Evolutionary conservation across 2,329 filamentous ascomycete genomes (phyloP), one percentile per base, ranked within the genome.

Genomic region (Penicillium freii): DNA sequence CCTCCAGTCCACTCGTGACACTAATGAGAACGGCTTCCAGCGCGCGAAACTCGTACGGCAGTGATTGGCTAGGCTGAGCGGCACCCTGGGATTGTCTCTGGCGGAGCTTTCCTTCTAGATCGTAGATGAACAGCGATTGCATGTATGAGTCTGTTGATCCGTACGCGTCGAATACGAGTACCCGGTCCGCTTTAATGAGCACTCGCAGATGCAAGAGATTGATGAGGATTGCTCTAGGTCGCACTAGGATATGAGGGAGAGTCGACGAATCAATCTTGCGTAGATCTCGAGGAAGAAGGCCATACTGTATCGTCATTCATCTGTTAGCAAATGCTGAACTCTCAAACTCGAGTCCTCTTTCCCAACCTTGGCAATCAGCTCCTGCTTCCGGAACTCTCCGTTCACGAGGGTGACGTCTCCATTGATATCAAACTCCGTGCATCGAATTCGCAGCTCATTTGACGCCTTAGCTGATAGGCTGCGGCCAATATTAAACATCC

Each of bases 241-340:
- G 91, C 62, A 99, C 87, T 63, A 97, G 87, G 56, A 99, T 97
- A 70, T 97, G 92, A 9, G 94, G 94, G 23, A 99, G 84, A 59
- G 95, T 90, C 57, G 91, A 96, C 15, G 92, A 97, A 74, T 99
- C 94, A 70, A 99, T 97, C 77, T 99, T 99, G 68, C 94, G 90
- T 56, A 99, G 81, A 79, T 99, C 94, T 60, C 94, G 92, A 55
- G 94, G 93, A 48, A 97, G 83, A 27, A 97, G 83, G 42, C 92
- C 92, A 72, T 96, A 97, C 90, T 93, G 63, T 64, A 58, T n/a
- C 47, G 31, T 17, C 6, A 58, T 46, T 43, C 23, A 34, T 43
- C 17, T 45, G 34, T 57, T 52, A 55, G 31, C 27, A 42, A 39
- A 23, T 45, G 13, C 21, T 36, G 7, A 8, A 4, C 8, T 96